These are phyloP conservation scores for Pseudomicrostroma phylloplanum DNA, from an alignment of 1,284 basidiomycete genomes.

Conservation along the genomic window DNA sequence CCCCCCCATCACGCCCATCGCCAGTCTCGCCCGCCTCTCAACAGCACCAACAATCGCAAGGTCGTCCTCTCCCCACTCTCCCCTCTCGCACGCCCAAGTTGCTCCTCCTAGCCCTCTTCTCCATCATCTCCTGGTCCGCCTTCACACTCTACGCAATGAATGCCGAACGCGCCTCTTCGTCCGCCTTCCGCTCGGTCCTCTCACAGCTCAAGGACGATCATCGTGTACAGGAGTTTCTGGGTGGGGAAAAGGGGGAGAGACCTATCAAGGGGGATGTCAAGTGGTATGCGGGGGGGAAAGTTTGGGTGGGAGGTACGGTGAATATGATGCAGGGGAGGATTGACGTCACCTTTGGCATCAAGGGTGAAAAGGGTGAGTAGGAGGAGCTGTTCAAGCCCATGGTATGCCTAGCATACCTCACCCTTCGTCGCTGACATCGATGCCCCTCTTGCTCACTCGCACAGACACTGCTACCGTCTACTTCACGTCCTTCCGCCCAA, in stretches of 20 bases:
- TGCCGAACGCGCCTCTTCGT: neutral
- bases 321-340: conserved; percentile 4
- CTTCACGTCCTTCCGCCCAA: neutral
- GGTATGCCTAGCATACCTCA: neutral
- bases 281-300: neutral
- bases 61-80: neutral
- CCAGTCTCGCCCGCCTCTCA: too few relatives aligned
- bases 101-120: neutral
- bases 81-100: neutral
- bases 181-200: neutral
- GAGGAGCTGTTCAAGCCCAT: neutral
- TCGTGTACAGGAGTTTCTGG: neutral
- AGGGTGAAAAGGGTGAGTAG: neutral
- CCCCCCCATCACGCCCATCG: too few relatives aligned
- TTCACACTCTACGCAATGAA: neutral
- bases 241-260: neutral
- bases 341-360: neutral
- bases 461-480: conserved; percentile 2
- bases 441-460: neutral
- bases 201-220: neutral
- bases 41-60: too few relatives aligned
- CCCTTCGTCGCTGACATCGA: neutral
- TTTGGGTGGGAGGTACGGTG: neutral
- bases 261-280: too few relatives aligned
- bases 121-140: neutral